Conservation (phyloP, 148 eudicot genomes). For the Oxyria digyna region DNA sequence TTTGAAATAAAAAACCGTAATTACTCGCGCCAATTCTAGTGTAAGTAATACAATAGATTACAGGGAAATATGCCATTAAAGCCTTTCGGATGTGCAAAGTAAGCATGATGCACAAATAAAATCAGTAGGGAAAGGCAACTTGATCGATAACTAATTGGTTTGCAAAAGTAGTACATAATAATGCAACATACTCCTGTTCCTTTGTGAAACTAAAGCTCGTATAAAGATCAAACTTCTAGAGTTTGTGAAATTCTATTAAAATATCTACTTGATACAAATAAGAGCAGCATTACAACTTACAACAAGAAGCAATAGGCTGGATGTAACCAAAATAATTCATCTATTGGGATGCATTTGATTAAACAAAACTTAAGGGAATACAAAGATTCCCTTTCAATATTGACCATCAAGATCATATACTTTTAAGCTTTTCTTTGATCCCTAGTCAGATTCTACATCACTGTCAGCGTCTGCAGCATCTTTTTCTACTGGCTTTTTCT, state of each 20-base stretch:
- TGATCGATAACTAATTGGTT: no score
- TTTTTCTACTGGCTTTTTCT: constrained; percentile 21
- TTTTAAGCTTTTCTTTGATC: not conserved
- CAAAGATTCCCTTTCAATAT: not conserved
- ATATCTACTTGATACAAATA: not conserved
- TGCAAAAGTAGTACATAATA: no score
- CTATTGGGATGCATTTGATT: not conserved
- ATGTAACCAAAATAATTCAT: not conserved
- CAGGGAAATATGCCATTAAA: no score
- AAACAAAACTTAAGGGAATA: not conserved
- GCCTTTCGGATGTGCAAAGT: no score
- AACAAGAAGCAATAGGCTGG: not conserved
- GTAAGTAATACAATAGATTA: no score
- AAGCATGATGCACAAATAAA: no score
- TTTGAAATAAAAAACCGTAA: no score
- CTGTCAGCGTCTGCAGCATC: not conserved
- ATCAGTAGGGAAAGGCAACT: no score
- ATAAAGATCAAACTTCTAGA: not conserved
- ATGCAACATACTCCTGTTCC: no score
- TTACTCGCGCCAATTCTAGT: no score
- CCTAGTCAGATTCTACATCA: not conserved
- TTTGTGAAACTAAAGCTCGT: not conserved
- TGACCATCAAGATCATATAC: not conserved
- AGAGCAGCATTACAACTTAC: not conserved
- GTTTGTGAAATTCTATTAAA: not conserved